Percentiles rank a stretch among this genome's conserved stretches.
These are phyloP conservation scores for Rhizopogon sp. DNA, from an alignment of 768 basidiomycete genomes.

Conservation along the genomic window DNA sequence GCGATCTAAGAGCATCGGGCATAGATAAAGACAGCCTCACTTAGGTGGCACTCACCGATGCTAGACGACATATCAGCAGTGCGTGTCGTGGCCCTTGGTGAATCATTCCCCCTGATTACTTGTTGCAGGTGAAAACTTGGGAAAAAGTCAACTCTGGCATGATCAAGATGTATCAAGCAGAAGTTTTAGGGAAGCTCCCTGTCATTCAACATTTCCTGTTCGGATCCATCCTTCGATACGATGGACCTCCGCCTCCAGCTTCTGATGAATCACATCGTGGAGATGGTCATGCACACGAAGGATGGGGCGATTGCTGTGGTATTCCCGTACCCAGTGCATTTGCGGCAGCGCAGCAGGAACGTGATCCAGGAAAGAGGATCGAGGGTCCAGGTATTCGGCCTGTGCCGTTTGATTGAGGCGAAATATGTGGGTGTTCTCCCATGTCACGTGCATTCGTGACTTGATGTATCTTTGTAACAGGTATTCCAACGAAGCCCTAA, in stretches of 20 bases:
- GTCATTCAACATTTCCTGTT: constrained; percentile 97
- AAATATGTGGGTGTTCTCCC: neutral
- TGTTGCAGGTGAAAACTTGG: constrained; percentile 75
- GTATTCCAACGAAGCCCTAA: too few relatives aligned
- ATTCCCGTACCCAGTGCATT: constrained; percentile 83
- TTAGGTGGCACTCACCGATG: constrained; percentile 99
- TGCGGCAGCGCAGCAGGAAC: constrained; percentile 55
- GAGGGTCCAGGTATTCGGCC: constrained; percentile 64
- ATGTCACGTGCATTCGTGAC: too few relatives aligned
- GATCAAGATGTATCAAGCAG: constrained; percentile 96
- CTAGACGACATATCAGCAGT: constrained; percentile 94
- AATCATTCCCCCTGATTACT: neutral
- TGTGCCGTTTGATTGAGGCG: constrained; percentile 71
- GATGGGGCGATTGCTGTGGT: constrained; percentile 91
- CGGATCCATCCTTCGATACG: constrained; percentile 71
- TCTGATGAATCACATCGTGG: constrained; percentile 15
- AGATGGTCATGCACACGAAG: constrained; percentile 33
- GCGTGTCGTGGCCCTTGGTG: constrained; percentile 8
- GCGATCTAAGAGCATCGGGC: neutral
- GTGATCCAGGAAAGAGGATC: constrained; percentile 33
- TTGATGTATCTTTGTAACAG: neutral
- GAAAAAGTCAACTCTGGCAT: constrained; percentile 95
- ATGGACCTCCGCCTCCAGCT: constrained; percentile 46
- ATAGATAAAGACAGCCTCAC: constrained; percentile 91
- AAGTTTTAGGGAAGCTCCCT: constrained; percentile 92